Evolutionary conservation across 1,139 yeast genomes (phyloP).

Genomic region (Pichia sp.): DNA sequence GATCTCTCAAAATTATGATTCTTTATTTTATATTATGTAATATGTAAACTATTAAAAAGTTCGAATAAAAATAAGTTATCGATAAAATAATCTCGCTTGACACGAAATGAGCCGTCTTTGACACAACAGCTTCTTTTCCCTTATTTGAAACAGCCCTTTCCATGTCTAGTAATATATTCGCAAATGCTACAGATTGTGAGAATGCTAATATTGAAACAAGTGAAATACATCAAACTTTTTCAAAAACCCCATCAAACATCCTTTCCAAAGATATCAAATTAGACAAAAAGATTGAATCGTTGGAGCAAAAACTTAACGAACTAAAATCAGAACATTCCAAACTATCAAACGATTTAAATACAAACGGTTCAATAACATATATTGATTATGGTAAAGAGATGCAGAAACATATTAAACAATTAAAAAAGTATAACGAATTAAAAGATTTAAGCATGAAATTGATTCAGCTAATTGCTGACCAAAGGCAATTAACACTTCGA

Average conservation of each 20-base stretch:
- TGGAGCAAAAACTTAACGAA: neutral
- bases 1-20: neutral
- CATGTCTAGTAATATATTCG: neutral
- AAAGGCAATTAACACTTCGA: slow-evolving; percentile 36
- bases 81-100: neutral
- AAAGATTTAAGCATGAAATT: slow-evolving; percentile 46
- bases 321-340: slow-evolving; percentile 4
- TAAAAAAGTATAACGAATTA: slow-evolving; percentile 38
- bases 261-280: neutral
- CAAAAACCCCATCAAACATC: neutral
- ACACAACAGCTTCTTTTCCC: neutral
- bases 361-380: neutral
- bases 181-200: neutral
- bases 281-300: neutral
- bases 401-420: slow-evolving; percentile 31
- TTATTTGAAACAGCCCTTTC: neutral
- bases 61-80: neutral
- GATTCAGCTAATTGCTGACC: slow-evolving; percentile 47
- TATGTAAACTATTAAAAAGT: neutral
- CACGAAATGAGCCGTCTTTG: neutral
- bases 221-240: neutral
- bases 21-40: neutral
- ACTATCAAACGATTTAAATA: slow-evolving; percentile 1
- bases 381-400: slow-evolving; percentile 16
- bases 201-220: neutral